These are phyloP conservation scores for Telfairia occidentalis DNA, from an alignment of 331 rosid genomes.

Conservation along the genomic window DNA sequence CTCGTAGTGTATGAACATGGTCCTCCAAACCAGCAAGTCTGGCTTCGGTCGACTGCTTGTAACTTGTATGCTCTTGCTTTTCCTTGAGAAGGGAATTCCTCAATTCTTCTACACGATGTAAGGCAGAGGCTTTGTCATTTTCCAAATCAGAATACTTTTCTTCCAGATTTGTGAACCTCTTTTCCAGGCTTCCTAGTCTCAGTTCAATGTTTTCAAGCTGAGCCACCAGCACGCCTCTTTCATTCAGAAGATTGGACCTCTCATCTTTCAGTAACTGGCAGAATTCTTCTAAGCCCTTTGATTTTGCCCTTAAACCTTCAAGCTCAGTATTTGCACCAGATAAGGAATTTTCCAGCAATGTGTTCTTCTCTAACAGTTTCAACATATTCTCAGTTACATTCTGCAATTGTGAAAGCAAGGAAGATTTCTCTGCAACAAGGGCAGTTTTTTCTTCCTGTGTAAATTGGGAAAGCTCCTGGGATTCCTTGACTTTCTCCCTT, in stretches of 20 bases:
- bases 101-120: constrained; percentile 51
- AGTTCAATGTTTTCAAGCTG: constrained; percentile 57
- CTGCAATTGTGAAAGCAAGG: constrained; percentile 66
- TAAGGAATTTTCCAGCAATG: constrained; percentile 59
- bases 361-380: constrained; percentile 66
- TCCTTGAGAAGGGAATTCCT: constrained; percentile 45
- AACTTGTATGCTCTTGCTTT: constrained; percentile 45
- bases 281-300: constrained; percentile 59
- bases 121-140: constrained; percentile 52
- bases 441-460: constrained; percentile 63
- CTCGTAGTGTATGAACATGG: constrained; percentile 42
- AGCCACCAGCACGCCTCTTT: constrained; percentile 53
- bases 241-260: constrained; percentile 56
- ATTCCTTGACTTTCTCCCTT: constrained; percentile 36
- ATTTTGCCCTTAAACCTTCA: constrained; percentile 54
- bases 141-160: constrained; percentile 49
- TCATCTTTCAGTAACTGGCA: constrained; percentile 62
- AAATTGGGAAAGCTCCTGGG: constrained; percentile 52
- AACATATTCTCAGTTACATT: constrained; percentile 61
- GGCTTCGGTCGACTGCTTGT: constrained; percentile 45
- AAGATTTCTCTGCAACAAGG: constrained; percentile 53
- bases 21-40: constrained; percentile 56
- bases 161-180: constrained; percentile 48
- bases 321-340: constrained; percentile 60
- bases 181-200: constrained; percentile 57